Conservation (phyloP, 192 early-diverging fungal species). For the Podila verticillata region DNA sequence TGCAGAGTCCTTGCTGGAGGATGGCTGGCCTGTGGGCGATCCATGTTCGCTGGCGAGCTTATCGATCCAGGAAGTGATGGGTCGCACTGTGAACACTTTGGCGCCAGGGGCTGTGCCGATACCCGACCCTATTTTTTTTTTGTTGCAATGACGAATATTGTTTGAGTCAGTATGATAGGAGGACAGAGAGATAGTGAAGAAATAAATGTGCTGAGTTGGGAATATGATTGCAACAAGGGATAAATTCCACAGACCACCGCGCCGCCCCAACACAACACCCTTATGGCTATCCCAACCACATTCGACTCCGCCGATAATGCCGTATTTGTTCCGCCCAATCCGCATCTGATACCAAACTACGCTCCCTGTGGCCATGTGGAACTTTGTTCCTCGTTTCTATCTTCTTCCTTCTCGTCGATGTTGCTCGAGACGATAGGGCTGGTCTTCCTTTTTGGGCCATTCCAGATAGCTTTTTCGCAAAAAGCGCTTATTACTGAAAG, state of each 20-base stretch:
- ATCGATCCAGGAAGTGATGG: slow-evolving; percentile 48
- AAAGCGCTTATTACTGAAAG: too few relatives aligned
- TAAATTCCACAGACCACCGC: background rate
- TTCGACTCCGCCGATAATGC: background rate
- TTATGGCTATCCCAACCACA: background rate
- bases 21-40: slow-evolving; percentile 12
- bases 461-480: background rate
- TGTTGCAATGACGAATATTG: background rate
- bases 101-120: slow-evolving; percentile 1
- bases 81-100: slow-evolving; percentile 34
- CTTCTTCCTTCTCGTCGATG: background rate
- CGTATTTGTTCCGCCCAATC: too few relatives aligned
- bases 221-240: background rate
- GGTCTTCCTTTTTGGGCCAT: background rate
- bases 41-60: slow-evolving; percentile 38
- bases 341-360: too few relatives aligned
- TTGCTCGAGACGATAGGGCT: background rate
- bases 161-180: background rate
- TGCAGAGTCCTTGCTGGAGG: background rate
- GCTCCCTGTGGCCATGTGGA: background rate
- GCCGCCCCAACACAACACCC: background rate
- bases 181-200: background rate
- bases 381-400: background rate
- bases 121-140: background rate
- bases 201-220: background rate